Percentiles rank a stretch among this genome's conserved stretches.
Evolutionary conservation across 768 basidiomycete genomes (phyloP).

Genomic region (Pholiota molesta): DNA sequence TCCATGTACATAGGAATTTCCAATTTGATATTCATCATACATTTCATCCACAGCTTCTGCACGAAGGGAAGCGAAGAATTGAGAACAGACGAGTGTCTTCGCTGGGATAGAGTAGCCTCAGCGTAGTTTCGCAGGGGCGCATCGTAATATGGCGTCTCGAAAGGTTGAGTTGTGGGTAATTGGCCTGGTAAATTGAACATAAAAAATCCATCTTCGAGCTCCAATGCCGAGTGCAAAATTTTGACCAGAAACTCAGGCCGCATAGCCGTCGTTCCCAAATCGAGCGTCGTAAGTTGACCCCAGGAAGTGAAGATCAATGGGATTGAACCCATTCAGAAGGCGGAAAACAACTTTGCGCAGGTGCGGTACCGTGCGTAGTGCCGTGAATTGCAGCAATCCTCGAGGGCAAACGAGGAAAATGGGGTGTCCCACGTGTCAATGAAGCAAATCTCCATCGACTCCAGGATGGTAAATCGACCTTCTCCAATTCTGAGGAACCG

Average conservation of each 20-base stretch:
- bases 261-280: neutral
- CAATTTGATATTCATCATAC: neutral
- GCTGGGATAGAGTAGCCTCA: neutral
- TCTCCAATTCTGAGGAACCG: neutral
- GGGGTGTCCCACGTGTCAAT: neutral
- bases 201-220: neutral
- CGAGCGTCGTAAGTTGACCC: neutral
- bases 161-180: neutral
- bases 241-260: neutral
- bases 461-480: neutral
- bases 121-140: neutral
- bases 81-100: neutral
- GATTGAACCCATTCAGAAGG: neutral
- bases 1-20: neutral
- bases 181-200: neutral
- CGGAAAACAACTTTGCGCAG: neutral
- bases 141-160: neutral
- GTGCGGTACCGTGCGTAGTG: neutral
- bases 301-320: neutral
- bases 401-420: neutral
- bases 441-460: neutral
- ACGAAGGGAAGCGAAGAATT: neutral
- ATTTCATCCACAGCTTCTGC: neutral
- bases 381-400: neutral
- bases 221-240: neutral